Base-by-base conservation (phyloP, 495 filamentous ascomycete species). In the Friedmanniomyces simplex region DNA sequence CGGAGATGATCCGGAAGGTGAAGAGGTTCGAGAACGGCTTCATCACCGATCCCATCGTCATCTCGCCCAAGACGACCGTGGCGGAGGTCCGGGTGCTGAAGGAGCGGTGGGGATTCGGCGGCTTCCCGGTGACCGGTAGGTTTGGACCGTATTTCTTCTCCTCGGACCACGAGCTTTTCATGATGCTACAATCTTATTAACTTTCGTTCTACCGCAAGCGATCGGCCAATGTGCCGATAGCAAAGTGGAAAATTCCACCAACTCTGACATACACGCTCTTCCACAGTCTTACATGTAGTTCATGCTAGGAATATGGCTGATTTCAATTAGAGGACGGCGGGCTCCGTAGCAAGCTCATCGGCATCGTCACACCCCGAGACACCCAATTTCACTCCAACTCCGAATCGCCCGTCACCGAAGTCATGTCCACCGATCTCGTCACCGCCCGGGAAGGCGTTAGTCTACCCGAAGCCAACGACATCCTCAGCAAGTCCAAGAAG, bases 21-120 rank as follows among this genome's bases (percentile, higher is more conserved):
- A 99, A 99, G 85, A 79, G 91, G 69, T 99, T 89, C 71, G 93
- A 99, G 75, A 99, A 99, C 72, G 93, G 93, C 55, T 99, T 99
- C 78, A 99, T 99, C 68, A 73, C 89, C 41, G 93, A 99, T 67
- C 93, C 93, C 24, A 87, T 99, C 58, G 91, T 96, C 57, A 85
- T 99, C 64, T 83, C 82, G 66, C 87, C 89, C 34, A 81, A 77
- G 52, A 90, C 89, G 46, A 96, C 91, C 39, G 88, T 97, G 50
- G 87, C 81, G 52, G 91, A 97, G 73, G 90, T 88, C 51, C 93
- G 87, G 76, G 84, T 84, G 30, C 74, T 97, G 58, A 97, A 97
- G 76, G 86, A 91, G 75, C 89, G 90, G 74, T 96, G 95, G 87
- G 94, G 94, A 6, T 99, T 99, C 68, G 94, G 94, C 69, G 93